Evolutionary conservation across 2,329 filamentous ascomycete species (phyloP), one percentile per base, ranked within the genome.

Genomic region (Mycogone perniciosa): DNA sequence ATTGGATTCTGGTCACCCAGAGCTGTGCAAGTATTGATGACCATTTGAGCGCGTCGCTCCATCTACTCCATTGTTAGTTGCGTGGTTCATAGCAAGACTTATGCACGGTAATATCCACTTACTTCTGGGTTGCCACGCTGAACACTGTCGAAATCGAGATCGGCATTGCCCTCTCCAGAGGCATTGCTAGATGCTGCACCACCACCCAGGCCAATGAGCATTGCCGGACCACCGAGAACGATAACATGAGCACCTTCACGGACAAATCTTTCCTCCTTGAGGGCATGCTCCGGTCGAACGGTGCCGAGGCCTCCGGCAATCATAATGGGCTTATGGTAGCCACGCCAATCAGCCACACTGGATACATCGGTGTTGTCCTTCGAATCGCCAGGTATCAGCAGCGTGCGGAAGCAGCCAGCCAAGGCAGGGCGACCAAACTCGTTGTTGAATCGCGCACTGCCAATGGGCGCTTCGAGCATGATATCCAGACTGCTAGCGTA

Each of bases 281-380:
- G 76, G 3, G 93, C 92, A 64, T 96, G 88, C 61, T 92, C 85
- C 10, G 93, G 92, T 52, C 93, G 76, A 31, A 97, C 92, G 5
- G 88, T 96, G 44, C 93, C 93, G 34, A 97, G 82, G 64, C 93
- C 93, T 64, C 93, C 93, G 55, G 93, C 93, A 71, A 99, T 89
- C 89, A 96, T 95, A 67, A 96, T 96, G 7, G 93, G 93, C 74
- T 99, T 99, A 71, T 97, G 93, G 67, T 95, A 99, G 27, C 93
- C 93, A 59, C 92, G 81, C 63, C 89, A 80, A 4, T 67, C 66
- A 44, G 76, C 72, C 35, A 71, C 67, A 37, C 71, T 71, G 38
- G 51, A 45, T 5, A 80, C 80, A 33, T 65, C 59, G 26, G 48
- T 42, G 6, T 39, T 46, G 2, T 47, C 42, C 10, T 26, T 43